Evolutionary conservation across 331 rosid genomes (phyloP), one percentile per base, ranked within the genome.

Genomic region (Saraca asoca): DNA sequence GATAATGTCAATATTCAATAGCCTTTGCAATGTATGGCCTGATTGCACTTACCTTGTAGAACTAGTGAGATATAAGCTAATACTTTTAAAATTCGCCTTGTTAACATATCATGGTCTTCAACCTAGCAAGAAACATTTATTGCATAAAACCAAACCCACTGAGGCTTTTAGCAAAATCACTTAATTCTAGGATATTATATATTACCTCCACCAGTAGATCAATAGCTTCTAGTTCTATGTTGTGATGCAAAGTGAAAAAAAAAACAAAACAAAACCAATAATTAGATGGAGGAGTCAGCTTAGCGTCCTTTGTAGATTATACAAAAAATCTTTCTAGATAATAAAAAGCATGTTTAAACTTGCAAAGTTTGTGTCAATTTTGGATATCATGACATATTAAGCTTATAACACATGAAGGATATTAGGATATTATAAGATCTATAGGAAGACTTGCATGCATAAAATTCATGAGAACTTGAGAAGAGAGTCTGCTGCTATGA

Each of bases 181-280:
- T 50, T 68, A 48, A n/a, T 58, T 19, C 31, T 3, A 24, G 64
- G 45, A 75, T 41, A 12, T 4, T 38, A 53, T 11, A 59, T 31
- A 58, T 54, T 74, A 94, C 99, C 99, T 94, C 99, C 96, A 94
- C 86, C 77, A 94, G 77, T 64, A 94, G 97, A 85, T 94, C 99
- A 56, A 94, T 97, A 61, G 97, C 99, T 76, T 94, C 99, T n/a
- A 96, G 96, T 66, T 94, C 99, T 3, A 97, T 97, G 73, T 94
- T 94, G 74, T 94, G 99, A 97, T 94, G 91, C 73, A 85, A 63
- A 48, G 43, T 44, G 72, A 49, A 67, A 70, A 34, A 34, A 11
- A 38, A n/a, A n/a, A n/a, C n/a, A 18, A 51, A 51, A 51, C 51
- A 44, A 70, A 56, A 10, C 44, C 1, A n/a, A 13, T 0, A 44